Evolutionary conservation across 192 early-diverging fungal species (phyloP), one percentile per base, ranked within the genome.

Genomic region (Oehlia diaphana): DNA sequence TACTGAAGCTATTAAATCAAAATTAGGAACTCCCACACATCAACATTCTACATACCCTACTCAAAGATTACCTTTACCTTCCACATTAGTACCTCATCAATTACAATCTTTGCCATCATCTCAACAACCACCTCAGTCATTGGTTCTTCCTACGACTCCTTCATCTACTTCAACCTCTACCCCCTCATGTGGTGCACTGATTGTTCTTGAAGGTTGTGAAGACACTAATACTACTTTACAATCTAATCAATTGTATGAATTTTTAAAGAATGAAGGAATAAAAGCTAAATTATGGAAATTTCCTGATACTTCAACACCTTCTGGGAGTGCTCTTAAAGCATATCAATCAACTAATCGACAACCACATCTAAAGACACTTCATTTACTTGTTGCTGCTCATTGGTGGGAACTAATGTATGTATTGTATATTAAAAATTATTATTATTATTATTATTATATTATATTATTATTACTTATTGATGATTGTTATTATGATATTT

Each of bases 351-450:
- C 9, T 71, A 62, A 71, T 71, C 31, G 50, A 61, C 77, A 79
- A 62, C 58, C 68, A 71, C 50, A 49, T 42, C 77, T 68, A 21
- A 79, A 71, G 35, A 71, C 68, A 49, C 50, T 79, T 53, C 77
- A 79, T 79, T 79, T 79, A 44, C 64, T 79, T 21, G 39, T 62
- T 63, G 44, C 77, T 13, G 65, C 77, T 8, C 77, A 79, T 70
- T 79, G 77, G 77, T 79, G 77, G 77, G 77, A 79, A 61, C 16
- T 79, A 62, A 71, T 79, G 75, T 76, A 64, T 12, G 75, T 76
- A 13, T 65, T 31, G 28, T 31, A 31, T 31, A 31, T 31, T 31
- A 31, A 31, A 31, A 31, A 31, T 31, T 31, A 31, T 31, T 31
- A 31, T 31, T 31, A 31, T 31, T 31, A 1, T 31, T 31, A 1